Conservation (phyloP, 768 basidiomycete genomes). For the Rhodotorula kratochvilovae region DNA sequence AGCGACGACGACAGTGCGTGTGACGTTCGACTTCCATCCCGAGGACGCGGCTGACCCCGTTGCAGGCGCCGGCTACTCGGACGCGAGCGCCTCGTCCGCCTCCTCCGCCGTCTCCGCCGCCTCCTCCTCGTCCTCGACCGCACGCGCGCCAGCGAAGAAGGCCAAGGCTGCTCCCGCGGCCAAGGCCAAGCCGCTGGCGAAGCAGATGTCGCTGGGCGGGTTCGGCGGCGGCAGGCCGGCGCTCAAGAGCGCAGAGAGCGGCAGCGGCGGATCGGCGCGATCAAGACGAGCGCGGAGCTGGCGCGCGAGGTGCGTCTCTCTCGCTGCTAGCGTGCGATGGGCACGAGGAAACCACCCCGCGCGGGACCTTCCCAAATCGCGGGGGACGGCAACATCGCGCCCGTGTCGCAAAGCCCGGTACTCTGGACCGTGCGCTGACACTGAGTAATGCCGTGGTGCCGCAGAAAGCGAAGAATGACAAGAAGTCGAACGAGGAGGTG, state of each 20-base stretch:
- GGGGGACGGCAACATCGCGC: too few relatives aligned
- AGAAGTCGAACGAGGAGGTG: constrained; percentile 59
- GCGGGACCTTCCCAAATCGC: not conserved
- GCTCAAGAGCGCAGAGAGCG: constrained; percentile 25
- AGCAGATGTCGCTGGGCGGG: not conserved
- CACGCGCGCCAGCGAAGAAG: not conserved
- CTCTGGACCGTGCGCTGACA: not conserved
- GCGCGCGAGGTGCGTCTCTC: constrained; percentile 18
- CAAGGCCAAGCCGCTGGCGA: not conserved
- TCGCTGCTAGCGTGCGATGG: not conserved
- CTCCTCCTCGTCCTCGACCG: not conserved
- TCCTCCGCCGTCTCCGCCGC: not conserved
- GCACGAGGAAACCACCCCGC: not conserved
- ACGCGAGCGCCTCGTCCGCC: constrained; percentile 32
- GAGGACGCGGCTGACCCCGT: not conserved
- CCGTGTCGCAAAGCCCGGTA: too few relatives aligned
- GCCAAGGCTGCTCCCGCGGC: not conserved
- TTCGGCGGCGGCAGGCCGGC: constrained; percentile 7
- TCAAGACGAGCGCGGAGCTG: constrained; percentile 45
- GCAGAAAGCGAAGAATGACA: constrained; percentile 73
- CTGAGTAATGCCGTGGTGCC: constrained; percentile 53
- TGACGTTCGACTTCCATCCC: too few relatives aligned
- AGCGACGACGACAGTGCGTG: constrained; percentile 21
- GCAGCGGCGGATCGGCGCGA: constrained; percentile 42
- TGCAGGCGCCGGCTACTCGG: constrained; percentile 32